Evolutionary conservation across 192 early-diverging fungal species (phyloP).

Genomic region (Coemansia furcata): DNA sequence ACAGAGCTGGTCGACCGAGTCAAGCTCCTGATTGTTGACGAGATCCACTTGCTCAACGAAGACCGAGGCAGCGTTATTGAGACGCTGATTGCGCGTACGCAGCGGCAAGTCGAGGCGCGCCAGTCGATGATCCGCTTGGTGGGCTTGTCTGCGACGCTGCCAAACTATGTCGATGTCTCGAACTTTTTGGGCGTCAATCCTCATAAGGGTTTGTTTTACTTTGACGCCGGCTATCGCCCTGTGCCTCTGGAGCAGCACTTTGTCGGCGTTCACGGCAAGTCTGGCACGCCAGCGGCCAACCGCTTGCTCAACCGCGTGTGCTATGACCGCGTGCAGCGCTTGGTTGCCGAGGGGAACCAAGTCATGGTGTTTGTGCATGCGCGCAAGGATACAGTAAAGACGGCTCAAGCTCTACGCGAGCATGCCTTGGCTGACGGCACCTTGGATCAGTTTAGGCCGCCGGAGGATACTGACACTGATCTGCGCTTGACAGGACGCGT

Average conservation of each 20-base stretch:
- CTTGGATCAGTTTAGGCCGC: conserved; percentile 28
- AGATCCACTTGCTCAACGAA: conserved; percentile 95
- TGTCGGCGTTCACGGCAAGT: conserved; percentile 86
- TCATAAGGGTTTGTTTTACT: conserved; percentile 92
- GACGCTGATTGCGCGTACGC: conserved; percentile 91
- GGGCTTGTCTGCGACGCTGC: conserved; percentile 95
- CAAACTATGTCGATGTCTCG: conserved; percentile 97
- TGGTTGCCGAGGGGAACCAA: conserved; percentile 85
- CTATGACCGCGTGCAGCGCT: conserved; percentile 76
- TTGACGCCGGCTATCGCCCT: conserved; percentile 92
- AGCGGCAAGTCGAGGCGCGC: conserved; percentile 85
- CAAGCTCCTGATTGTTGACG: conserved; percentile 93
- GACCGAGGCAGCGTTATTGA: conserved; percentile 97
- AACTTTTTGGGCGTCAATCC: conserved; percentile 91
- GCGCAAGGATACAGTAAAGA: conserved; percentile 97
- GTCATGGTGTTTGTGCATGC: conserved; percentile 99
- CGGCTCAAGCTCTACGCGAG: conserved; percentile 76
- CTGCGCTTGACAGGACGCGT: conserved; percentile 60
- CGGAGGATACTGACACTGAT: conserved; percentile 50
- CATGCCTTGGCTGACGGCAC: conserved; percentile 65
- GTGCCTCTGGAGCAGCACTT: conserved; percentile 97
- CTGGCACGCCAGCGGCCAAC: conserved; percentile 62
- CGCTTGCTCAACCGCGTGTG: conserved; percentile 77
- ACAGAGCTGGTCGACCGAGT: conserved; percentile 92
- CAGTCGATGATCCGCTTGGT: conserved; percentile 96